Conservation (phyloP, 176 grass and related monocot species). For the Triticum turgidum region DNA sequence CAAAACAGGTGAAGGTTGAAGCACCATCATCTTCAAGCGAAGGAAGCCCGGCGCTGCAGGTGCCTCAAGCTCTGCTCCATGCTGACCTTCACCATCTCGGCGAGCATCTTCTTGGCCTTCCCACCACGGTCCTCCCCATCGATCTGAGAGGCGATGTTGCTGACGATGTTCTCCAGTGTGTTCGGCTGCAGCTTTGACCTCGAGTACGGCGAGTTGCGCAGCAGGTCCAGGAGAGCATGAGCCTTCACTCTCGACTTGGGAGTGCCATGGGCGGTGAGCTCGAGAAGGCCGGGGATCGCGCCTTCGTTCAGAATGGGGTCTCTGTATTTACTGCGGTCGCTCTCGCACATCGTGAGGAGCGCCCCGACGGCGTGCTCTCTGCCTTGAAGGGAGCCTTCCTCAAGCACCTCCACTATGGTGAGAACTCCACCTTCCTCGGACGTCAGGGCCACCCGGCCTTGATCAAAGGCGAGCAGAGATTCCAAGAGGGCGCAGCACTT, state of each 20-base stretch:
- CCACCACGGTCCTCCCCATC: conserved; percentile 69
- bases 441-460: conserved; percentile 56
- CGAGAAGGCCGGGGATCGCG: conserved; percentile 81
- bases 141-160: conserved; percentile 72
- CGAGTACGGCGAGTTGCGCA: conserved; percentile 59
- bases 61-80: conserved; percentile 98
- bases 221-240: conserved; percentile 60
- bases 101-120: conserved; percentile 91
- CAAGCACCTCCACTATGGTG: conserved; percentile 77
- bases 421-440: conserved; percentile 70
- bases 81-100: conserved; percentile 92
- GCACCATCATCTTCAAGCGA: conserved; percentile 6
- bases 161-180: conserved; percentile 86
- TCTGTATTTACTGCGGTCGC: conserved; percentile 63
- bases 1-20: conserved; percentile 1
- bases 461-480: conserved; percentile 63
- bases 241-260: conserved; percentile 71
- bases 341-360: conserved; percentile 76
- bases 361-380: conserved; percentile 77
- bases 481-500: conserved; percentile 89
- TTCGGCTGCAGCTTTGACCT: conserved; percentile 52
- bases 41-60: conserved; percentile 84
- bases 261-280: conserved; percentile 81
- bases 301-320: conserved; percentile 80
- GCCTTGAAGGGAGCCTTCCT: conserved; percentile 80